Percentiles rank a stretch among this genome's conserved stretches.
These are phyloP conservation scores for Aquanectria penicillioides DNA, from an alignment of 2,329 filamentous ascomycete species.

Conservation along the genomic window DNA sequence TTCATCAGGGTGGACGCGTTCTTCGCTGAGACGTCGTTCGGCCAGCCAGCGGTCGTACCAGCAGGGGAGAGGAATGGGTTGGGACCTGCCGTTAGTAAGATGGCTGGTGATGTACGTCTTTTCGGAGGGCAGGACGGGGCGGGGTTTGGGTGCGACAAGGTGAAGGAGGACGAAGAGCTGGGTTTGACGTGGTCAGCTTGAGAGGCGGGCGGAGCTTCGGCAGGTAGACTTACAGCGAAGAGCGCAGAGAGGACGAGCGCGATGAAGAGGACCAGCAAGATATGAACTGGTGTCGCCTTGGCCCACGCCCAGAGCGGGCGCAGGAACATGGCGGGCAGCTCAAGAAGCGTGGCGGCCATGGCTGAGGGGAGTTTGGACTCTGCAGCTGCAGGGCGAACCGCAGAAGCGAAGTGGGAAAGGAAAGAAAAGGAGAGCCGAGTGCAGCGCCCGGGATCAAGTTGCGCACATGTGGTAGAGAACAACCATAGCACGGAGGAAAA, in stretches of 20 bases:
- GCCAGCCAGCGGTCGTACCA: conserved; percentile 84
- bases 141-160: conserved; percentile 83
- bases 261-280: conserved; percentile 50
- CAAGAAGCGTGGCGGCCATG: conserved; percentile 35
- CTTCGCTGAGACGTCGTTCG: conserved; percentile 64
- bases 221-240: conserved; percentile 48
- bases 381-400: conserved; percentile 22
- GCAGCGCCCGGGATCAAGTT: not conserved
- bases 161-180: conserved; percentile 73
- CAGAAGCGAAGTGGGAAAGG: conserved; percentile 9
- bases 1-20: conserved; percentile 47
- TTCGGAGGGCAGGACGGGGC: conserved; percentile 78
- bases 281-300: conserved; percentile 51
- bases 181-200: conserved; percentile 17
- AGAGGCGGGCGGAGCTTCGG: not conserved
- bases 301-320: conserved; percentile 48
- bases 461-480: conserved; percentile 12
- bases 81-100: conserved; percentile 57
- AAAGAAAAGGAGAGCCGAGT: conserved; percentile 1
- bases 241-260: conserved; percentile 48
- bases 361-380: conserved; percentile 13
- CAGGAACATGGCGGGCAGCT: conserved; percentile 48
- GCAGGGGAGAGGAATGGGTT: conserved; percentile 72
- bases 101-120: conserved; percentile 85
- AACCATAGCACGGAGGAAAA: not conserved